phyloP scores from a whole-genome alignment of 2,329 filamentous ascomycete species.

The Fusarium humuli region DNA sequence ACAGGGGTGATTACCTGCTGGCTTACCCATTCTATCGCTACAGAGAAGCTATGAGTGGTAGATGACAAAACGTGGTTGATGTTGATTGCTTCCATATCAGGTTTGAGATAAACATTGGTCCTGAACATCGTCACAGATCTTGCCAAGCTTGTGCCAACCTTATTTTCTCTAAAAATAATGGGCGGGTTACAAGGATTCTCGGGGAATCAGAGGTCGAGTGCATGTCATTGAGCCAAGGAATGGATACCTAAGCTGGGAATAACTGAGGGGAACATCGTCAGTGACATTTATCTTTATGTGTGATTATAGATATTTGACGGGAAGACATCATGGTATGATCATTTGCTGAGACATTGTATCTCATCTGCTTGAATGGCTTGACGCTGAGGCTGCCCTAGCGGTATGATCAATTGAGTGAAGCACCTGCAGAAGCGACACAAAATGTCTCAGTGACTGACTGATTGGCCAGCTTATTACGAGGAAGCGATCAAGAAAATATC shows the following conservation, averaged over 20 bases:
- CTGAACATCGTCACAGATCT: neutral
- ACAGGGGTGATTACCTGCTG: constrained; percentile 17
- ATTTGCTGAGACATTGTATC: neutral
- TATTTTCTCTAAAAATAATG: constrained; percentile 31
- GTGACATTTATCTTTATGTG: neutral
- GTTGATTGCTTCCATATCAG: neutral
- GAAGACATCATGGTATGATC: neutral
- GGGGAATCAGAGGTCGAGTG: neutral
- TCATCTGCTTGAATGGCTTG: neutral
- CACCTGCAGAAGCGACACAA: neutral
- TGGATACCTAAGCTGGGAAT: neutral
- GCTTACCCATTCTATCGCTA: neutral
- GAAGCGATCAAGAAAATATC: neutral
- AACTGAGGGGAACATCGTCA: neutral
- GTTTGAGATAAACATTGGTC: neutral
- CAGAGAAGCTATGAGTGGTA: neutral
- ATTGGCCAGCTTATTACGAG: neutral
- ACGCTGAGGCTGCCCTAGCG: neutral
- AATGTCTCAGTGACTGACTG: neutral
- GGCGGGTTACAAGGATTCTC: constrained; percentile 15
- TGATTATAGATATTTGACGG: neutral
- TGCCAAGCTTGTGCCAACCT: constrained; percentile 23
- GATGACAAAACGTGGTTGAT: neutral
- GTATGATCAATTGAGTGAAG: neutral
- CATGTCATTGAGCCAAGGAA: constrained; percentile 1